These are phyloP conservation scores for Teratosphaeria nubilosa DNA, from an alignment of 2,329 filamentous ascomycete species.

Conservation along the genomic window DNA sequence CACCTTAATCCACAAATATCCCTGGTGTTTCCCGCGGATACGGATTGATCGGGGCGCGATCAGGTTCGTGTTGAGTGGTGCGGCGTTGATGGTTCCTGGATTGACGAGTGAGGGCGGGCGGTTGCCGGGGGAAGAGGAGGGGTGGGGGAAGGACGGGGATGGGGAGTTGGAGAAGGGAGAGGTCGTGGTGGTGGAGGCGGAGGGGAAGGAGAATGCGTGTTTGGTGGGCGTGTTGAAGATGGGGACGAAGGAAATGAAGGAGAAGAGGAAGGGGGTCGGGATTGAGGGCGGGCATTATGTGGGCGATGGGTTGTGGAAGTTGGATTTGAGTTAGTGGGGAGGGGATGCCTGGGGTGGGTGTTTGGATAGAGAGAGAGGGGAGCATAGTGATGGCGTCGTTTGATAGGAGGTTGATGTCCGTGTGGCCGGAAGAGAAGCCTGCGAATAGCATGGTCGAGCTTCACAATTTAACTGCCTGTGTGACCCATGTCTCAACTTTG, in stretches of 20 bases:
- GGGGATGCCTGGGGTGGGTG: not conserved
- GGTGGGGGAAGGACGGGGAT: slow-evolving; percentile 39
- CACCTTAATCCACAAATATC: slow-evolving; percentile 80
- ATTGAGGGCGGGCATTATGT: slow-evolving; percentile 90
- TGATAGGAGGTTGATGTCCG: not conserved
- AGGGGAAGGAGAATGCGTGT: slow-evolving; percentile 88
- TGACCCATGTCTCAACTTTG: too few relatives aligned
- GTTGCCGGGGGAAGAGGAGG: slow-evolving; percentile 50
- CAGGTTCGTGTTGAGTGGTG: slow-evolving; percentile 86
- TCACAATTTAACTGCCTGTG: too few relatives aligned
- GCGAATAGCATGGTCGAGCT: too few relatives aligned
- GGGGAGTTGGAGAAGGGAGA: slow-evolving; percentile 68
- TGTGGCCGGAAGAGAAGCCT: too few relatives aligned
- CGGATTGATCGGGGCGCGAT: slow-evolving; percentile 94
- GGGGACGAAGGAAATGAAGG: slow-evolving; percentile 85
- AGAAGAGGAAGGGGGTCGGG: slow-evolving; percentile 85
- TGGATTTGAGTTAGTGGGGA: slow-evolving; percentile 44
- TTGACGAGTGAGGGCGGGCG: slow-evolving; percentile 74
- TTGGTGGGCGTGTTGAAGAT: slow-evolving; percentile 75
- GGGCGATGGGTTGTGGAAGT: slow-evolving; percentile 85
- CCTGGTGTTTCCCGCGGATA: slow-evolving; percentile 69
- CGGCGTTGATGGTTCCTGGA: slow-evolving; percentile 91
- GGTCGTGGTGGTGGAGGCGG: slow-evolving; percentile 79
- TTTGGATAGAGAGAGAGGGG: not conserved
- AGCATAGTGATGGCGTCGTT: not conserved